A percentile compares a stretch with the other conserved stretches of the same genome.
Conservation (phyloP, 768 basidiomycete genomes). For the Rhizopogon sp. region DNA sequence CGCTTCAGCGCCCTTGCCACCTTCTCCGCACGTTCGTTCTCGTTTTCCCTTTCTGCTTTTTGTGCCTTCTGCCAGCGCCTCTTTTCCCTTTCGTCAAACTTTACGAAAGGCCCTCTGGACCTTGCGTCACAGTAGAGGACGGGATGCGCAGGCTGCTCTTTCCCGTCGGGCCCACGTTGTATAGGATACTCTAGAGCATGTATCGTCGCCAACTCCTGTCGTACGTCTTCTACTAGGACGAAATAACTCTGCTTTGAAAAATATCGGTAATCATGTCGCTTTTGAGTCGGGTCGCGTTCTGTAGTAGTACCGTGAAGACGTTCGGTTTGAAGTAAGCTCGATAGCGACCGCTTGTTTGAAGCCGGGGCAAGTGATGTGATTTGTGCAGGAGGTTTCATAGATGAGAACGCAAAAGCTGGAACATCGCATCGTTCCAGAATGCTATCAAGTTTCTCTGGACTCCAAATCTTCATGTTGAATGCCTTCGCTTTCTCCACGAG, state of each 20-base stretch:
- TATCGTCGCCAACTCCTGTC: slow-evolving; percentile 78
- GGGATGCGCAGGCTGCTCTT: slow-evolving; percentile 71
- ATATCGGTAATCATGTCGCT: slow-evolving; percentile 83
- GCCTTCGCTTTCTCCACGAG: slow-evolving; percentile 62
- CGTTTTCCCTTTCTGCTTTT: slow-evolving; percentile 32
- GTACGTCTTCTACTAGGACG: slow-evolving; percentile 88
- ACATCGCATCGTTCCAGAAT: slow-evolving; percentile 64
- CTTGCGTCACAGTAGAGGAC: slow-evolving; percentile 73
- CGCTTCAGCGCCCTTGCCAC: slow-evolving; percentile 22
- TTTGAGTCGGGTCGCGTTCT: slow-evolving; percentile 90
- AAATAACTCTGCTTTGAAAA: slow-evolving; percentile 74
- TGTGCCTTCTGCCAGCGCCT: slow-evolving; percentile 59
- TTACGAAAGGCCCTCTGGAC: slow-evolving; percentile 68
- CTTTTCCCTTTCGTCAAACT: slow-evolving; percentile 72
- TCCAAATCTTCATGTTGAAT: slow-evolving; percentile 88
- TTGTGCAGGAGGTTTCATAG: slow-evolving; percentile 21
- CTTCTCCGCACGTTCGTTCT: slow-evolving; percentile 23
- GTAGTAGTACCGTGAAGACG: slow-evolving; percentile 75
- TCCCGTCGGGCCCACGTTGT: slow-evolving; percentile 45
- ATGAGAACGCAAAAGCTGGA: slow-evolving; percentile 21
- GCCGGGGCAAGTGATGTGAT: slow-evolving; percentile 25
- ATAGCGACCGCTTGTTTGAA: slow-evolving; percentile 44
- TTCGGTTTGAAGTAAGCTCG: slow-evolving; percentile 72
- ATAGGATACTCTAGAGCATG: slow-evolving; percentile 76
- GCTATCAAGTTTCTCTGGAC: slow-evolving; percentile 60